Evolutionary conservation across 768 basidiomycete species (phyloP).

Genomic region (Leccinellum rugosiceps): DNA sequence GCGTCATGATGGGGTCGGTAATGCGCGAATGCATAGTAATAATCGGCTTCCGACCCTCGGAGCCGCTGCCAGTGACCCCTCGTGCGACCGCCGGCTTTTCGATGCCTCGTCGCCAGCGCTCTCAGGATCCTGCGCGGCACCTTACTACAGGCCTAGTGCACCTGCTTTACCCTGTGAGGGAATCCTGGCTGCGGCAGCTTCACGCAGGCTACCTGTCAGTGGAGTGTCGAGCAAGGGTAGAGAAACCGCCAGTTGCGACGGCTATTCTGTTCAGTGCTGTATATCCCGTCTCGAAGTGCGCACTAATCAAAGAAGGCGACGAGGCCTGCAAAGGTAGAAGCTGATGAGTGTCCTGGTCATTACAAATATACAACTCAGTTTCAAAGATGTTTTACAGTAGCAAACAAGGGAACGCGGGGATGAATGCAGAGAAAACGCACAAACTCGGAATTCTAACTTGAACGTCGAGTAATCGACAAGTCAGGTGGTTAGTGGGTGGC

Average conservation of each 20-base stretch:
- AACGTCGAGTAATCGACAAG: no score
- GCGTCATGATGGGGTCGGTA: not conserved
- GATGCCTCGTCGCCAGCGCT: not conserved
- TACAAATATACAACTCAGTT: not conserved
- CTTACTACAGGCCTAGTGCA: slow-evolving; percentile 11
- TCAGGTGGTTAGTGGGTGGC: no score
- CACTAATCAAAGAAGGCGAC: slow-evolving; percentile 18
- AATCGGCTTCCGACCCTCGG: not conserved
- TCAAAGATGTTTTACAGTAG: not conserved
- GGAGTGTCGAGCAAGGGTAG: not conserved
- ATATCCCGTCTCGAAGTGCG: slow-evolving; percentile 12
- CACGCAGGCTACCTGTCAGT: no score
- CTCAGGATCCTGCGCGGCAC: not conserved
- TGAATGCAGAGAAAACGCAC: not conserved
- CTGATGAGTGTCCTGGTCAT: slow-evolving; percentile 11
- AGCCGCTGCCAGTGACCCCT: slow-evolving; percentile 1
- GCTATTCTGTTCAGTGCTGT: slow-evolving; percentile 21
- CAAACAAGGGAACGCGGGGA: no score
- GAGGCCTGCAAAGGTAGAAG: no score
- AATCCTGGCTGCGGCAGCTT: no score
- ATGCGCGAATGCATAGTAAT: not conserved
- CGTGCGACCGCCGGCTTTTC: not conserved
- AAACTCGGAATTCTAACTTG: no score
- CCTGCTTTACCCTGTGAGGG: not conserved
- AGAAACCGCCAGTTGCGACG: slow-evolving; percentile 16